phyloP scores from a whole-genome alignment of 2,329 filamentous ascomycete genomes.

The Cladosporium oxysporum region DNA sequence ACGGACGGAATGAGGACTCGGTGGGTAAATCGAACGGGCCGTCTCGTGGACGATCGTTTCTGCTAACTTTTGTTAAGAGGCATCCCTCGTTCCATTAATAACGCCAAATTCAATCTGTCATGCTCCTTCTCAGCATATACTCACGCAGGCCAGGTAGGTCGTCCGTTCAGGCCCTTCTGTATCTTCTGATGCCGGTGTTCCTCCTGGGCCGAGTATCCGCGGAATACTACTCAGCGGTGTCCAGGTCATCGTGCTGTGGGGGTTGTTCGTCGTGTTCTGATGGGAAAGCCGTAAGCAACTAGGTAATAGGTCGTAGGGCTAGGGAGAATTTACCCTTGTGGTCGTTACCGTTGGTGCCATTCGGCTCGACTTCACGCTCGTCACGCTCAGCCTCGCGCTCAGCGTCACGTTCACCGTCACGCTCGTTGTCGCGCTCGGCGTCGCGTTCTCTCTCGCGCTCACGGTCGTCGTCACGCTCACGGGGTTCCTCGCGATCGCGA shows the following conservation, averaged over 20 bases:
- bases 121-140: constrained; percentile 11
- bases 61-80: constrained; percentile 21
- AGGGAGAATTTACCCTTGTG: constrained; percentile 69
- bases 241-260: constrained; percentile 87
- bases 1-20: constrained; percentile 10
- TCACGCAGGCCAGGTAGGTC: constrained; percentile 10
- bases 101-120: constrained; percentile 16
- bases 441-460: constrained; percentile 59
- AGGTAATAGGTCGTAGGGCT: constrained; percentile 3
- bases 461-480: constrained; percentile 42
- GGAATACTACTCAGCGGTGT: constrained; percentile 74
- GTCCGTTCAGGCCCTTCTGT: background rate
- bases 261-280: constrained; percentile 69
- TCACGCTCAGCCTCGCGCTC: constrained; percentile 59
- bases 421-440: constrained; percentile 37
- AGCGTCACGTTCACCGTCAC: constrained; percentile 66
- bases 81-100: constrained; percentile 20
- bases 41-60: constrained; percentile 19
- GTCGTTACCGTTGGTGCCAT: constrained; percentile 71
- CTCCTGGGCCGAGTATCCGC: background rate
- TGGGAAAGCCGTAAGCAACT: constrained; percentile 31
- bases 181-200: constrained; percentile 4
- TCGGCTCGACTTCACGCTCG: constrained; percentile 38
- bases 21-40: constrained; percentile 16
- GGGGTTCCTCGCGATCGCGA: constrained; percentile 53